Evolutionary conservation across 2,329 filamentous ascomycete genomes (phyloP).

Genomic region (Aspergillus arachidicola): DNA sequence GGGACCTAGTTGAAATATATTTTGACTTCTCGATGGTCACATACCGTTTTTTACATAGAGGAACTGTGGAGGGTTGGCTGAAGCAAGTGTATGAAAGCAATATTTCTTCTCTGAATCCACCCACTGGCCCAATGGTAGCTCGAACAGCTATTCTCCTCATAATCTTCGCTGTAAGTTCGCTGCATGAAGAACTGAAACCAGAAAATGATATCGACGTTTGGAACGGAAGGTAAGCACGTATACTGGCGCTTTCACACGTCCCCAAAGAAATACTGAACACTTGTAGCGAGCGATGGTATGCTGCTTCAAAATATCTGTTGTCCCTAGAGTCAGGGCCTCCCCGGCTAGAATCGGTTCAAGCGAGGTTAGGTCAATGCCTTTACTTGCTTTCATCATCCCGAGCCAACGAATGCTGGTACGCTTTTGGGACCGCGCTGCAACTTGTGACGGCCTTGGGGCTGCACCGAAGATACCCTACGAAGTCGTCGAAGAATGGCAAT

Average conservation of each 20-base stretch:
- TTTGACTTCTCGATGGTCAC: conserved; percentile 65
- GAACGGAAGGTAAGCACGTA: conserved; percentile 31
- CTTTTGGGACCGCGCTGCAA: conserved; percentile 60
- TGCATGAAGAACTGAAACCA: conserved; percentile 48
- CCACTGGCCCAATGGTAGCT: conserved; percentile 47
- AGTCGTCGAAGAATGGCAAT: conserved; percentile 31
- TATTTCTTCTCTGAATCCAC: conserved; percentile 37
- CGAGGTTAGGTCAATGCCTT: conserved; percentile 59
- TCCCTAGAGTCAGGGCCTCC: conserved; percentile 56
- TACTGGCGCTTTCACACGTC: background rate
- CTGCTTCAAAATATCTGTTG: conserved; percentile 39
- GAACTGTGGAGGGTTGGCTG: conserved; percentile 55
- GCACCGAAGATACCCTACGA: conserved; percentile 36
- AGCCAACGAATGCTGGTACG: conserved; percentile 64
- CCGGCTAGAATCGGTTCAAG: conserved; percentile 60
- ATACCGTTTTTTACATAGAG: conserved; percentile 60
- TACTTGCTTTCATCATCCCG: conserved; percentile 62
- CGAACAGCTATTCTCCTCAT: conserved; percentile 53
- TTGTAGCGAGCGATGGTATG: conserved; percentile 41
- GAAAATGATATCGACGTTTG: conserved; percentile 26
- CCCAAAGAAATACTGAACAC: conserved; percentile 2
- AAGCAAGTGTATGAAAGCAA: conserved; percentile 43
- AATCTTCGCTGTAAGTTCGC: conserved; percentile 52
- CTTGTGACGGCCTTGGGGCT: conserved; percentile 52
- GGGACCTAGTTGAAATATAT: conserved; percentile 55